Conservation (phyloP, 352 stramenopile genomes). For the Pythium rhizo-oryzae region DNA sequence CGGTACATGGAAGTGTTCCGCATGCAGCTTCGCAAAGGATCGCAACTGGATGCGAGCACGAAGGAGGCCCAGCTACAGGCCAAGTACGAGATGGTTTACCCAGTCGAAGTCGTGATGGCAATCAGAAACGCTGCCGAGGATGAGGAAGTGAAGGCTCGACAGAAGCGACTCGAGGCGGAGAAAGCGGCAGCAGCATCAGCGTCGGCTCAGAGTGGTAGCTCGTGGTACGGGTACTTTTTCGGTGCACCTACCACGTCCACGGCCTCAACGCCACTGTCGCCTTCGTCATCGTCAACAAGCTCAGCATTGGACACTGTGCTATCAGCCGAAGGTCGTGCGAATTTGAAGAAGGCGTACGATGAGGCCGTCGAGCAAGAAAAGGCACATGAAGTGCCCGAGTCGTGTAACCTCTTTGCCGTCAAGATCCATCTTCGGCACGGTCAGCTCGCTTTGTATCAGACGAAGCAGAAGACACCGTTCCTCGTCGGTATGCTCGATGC, state of each 20-base stretch:
- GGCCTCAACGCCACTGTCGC: slow-evolving; percentile 13
- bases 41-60: slow-evolving; percentile 39
- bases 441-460: slow-evolving; percentile 57
- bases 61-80: slow-evolving; percentile 48
- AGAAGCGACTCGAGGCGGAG: slow-evolving; percentile 30
- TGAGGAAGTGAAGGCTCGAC: slow-evolving; percentile 37
- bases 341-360: slow-evolving; percentile 76
- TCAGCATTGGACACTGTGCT: slow-evolving; percentile 43
- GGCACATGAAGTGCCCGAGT: slow-evolving; percentile 44
- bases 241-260: slow-evolving; percentile 29
- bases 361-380: slow-evolving; percentile 63
- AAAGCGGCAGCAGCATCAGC: slow-evolving; percentile 33
- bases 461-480: slow-evolving; percentile 47
- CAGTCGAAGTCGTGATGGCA: slow-evolving; percentile 66
- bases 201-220: slow-evolving; percentile 35
- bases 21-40: slow-evolving; percentile 46
- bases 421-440: slow-evolving; percentile 64
- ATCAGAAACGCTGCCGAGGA: slow-evolving; percentile 68
- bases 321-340: slow-evolving; percentile 63
- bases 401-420: slow-evolving; percentile 71
- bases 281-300: slow-evolving; percentile 11
- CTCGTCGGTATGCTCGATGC: slow-evolving; percentile 50
- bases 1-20: slow-evolving; percentile 65
- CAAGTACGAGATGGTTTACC: slow-evolving; percentile 65
- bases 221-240: slow-evolving; percentile 88